Evolutionary conservation across 345 rosid species (phyloP).

Genomic region (Eucalyptus regnans): DNA sequence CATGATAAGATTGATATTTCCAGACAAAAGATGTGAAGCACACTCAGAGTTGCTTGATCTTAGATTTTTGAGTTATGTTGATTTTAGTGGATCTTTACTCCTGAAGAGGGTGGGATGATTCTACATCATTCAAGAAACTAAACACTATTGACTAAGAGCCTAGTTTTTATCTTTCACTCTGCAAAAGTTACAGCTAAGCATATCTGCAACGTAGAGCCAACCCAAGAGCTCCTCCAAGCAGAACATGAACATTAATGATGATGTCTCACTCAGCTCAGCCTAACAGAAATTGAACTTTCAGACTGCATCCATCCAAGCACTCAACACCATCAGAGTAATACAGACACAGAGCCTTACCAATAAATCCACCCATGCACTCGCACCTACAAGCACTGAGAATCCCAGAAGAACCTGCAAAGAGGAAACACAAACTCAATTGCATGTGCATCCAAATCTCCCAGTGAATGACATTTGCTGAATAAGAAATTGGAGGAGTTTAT

Average conservation of each 20-base stretch:
- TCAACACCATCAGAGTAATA: background rate
- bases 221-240: background rate
- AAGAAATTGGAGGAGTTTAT: background rate
- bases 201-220: background rate
- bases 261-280: background rate
- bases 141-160: background rate
- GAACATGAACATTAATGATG: background rate
- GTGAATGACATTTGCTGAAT: background rate
- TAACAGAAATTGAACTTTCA: background rate
- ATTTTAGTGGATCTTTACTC: background rate
- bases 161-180: background rate
- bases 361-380: constrained; percentile 95
- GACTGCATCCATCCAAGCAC: background rate
- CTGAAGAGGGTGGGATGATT: background rate
- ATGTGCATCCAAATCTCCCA: background rate
- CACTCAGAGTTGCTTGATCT: background rate
- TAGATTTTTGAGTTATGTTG: background rate
- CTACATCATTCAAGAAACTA: background rate
- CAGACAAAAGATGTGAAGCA: background rate
- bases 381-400: constrained; percentile 89
- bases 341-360: constrained; percentile 29
- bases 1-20: background rate
- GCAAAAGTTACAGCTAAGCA: background rate
- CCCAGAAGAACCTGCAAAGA: constrained; percentile 77
- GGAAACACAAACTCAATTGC: background rate